These are phyloP conservation scores for Salix koriyanagi DNA, from an alignment of 345 rosid genomes.

Conservation along the genomic window DNA sequence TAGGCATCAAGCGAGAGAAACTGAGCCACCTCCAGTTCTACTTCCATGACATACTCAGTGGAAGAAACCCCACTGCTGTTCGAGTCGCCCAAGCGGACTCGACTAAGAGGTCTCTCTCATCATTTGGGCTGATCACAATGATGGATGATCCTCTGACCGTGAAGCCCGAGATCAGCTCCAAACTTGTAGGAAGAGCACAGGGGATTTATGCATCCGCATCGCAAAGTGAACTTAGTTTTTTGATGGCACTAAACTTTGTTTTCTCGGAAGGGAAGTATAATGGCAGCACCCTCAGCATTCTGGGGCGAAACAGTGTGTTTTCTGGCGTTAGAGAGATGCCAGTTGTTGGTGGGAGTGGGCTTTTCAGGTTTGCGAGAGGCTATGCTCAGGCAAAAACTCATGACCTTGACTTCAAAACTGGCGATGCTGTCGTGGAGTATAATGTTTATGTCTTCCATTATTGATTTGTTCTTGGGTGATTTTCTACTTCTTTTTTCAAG, in stretches of 20 bases:
- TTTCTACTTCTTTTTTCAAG: neutral
- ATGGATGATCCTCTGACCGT: constrained; percentile 21
- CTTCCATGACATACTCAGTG: constrained; percentile 29
- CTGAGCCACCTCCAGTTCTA: constrained; percentile 43
- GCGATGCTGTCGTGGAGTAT: constrained; percentile 14
- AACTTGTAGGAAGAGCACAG: constrained; percentile 30
- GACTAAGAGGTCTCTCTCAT: neutral
- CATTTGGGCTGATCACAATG: neutral
- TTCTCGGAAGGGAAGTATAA: constrained; percentile 24
- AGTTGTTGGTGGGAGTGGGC: constrained; percentile 23
- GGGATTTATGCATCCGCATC: constrained; percentile 20
- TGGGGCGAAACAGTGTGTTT: constrained; percentile 14
- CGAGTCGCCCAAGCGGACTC: constrained; percentile 22
- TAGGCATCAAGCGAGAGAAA: constrained; percentile 21
- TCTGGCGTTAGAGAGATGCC: constrained; percentile 24
- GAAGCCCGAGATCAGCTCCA: constrained; percentile 17
- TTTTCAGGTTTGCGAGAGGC: constrained; percentile 28
- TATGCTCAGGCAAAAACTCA: constrained; percentile 18
- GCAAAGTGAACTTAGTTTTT: neutral
- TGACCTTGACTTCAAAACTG: neutral
- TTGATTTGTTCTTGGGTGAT: neutral
- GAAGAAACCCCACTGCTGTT: constrained; percentile 23
- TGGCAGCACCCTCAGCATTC: constrained; percentile 26
- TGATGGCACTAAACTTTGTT: constrained; percentile 16
- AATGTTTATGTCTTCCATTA: constrained; percentile 23